Conservation (phyloP, 495 filamentous ascomycete species). For the Collariella sp. region DNA sequence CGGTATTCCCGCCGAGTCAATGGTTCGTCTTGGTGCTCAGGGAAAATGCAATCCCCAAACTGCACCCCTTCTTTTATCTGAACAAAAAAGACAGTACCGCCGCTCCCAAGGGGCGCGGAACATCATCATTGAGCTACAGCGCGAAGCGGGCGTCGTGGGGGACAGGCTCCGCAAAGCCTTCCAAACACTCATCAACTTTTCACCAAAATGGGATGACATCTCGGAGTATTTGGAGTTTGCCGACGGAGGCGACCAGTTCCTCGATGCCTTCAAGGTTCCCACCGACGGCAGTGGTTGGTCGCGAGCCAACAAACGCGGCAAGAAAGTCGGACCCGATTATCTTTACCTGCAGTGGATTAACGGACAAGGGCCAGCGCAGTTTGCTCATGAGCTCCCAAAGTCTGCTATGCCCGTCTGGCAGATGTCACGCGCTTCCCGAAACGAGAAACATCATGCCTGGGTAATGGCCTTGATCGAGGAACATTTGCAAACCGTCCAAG, state of each 20-base stretch:
- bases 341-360: slow-evolving; percentile 50
- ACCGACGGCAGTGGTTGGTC: slow-evolving; percentile 35
- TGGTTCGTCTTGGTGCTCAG: slow-evolving; percentile 57
- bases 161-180: slow-evolving; percentile 12
- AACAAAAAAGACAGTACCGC: slow-evolving; percentile 32
- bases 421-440: slow-evolving; percentile 35
- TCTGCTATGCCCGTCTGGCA: slow-evolving; percentile 43
- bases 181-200: not conserved
- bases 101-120: slow-evolving; percentile 28
- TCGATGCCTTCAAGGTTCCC: slow-evolving; percentile 48
- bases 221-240: slow-evolving; percentile 59
- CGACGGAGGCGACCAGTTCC: slow-evolving; percentile 43
- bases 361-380: slow-evolving; percentile 41
- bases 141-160: slow-evolving; percentile 16
- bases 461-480: slow-evolving; percentile 42
- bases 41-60: slow-evolving; percentile 48
- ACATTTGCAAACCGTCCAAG: slow-evolving; percentile 31
- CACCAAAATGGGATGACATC: slow-evolving; percentile 28
- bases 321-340: slow-evolving; percentile 39
- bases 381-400: slow-evolving; percentile 23
- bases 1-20: slow-evolving; percentile 44
- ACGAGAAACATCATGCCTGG: slow-evolving; percentile 40
- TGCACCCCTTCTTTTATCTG: slow-evolving; percentile 35
- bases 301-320: slow-evolving; percentile 35
- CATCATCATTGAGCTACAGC: slow-evolving; percentile 36